Conservation (phyloP, 164 flowering plant genomes). For the Chimonanthus salicifolius region DNA sequence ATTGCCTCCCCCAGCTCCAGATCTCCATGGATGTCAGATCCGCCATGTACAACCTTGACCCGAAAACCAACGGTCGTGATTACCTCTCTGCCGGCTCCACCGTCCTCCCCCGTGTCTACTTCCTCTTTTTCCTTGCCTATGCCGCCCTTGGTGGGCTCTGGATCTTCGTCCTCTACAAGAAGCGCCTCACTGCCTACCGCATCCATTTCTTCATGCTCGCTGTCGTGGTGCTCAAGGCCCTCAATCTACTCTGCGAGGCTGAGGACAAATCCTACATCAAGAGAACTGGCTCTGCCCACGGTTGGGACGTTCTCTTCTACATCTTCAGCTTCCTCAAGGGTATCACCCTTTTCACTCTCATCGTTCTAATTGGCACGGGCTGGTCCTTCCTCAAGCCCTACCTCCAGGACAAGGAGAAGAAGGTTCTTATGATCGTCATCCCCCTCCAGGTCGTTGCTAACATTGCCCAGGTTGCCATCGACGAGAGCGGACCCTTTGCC, state of each 20-base stretch:
- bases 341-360: conserved; percentile 62
- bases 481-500: conserved; percentile 75
- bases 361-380: conserved; percentile 92
- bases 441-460: conserved; percentile 89
- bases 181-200: conserved; percentile 51
- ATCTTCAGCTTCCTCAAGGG: conserved; percentile 85
- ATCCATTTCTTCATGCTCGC: conserved; percentile 92
- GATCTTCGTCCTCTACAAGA: conserved; percentile 50
- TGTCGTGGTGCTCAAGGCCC: conserved; percentile 36
- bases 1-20: conserved; percentile 45
- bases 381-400: conserved; percentile 94
- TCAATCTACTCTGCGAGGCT: conserved; percentile 76
- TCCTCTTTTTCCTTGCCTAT: conserved; percentile 55
- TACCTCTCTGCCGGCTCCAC: conserved; percentile 81
- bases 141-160: conserved; percentile 43
- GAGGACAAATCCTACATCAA: conserved; percentile 86
- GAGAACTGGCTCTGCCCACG: conserved; percentile 81
- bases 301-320: conserved; percentile 96
- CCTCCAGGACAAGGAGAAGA: conserved; percentile 87
- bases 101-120: conserved; percentile 67
- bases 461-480: conserved; percentile 78
- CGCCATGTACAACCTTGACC: conserved; percentile 51
- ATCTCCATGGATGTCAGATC: conserved; percentile 34
- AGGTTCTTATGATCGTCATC: conserved; percentile 89
- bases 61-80: conserved; percentile 32